Percentiles rank a stretch among this genome's conserved stretches.
Conservation (phyloP, 1,284 basidiomycete species). For the Apiotrichum mycotoxinovorans region DNA sequence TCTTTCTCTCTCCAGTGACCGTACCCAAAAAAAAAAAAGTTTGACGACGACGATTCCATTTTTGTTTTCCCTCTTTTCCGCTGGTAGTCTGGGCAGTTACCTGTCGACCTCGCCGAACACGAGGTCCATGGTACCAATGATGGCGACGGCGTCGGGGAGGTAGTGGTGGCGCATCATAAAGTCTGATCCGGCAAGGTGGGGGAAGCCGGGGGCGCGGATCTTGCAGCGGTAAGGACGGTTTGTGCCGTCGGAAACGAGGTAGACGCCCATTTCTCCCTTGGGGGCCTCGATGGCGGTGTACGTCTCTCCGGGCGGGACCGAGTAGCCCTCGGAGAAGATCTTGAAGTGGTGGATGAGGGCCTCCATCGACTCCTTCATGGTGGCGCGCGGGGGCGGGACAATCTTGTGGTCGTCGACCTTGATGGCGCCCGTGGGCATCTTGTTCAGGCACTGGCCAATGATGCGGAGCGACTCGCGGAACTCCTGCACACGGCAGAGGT, state of each 20-base stretch:
- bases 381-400: conserved; percentile 90
- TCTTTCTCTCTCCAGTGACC: no score
- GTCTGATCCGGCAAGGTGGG: conserved; percentile 85
- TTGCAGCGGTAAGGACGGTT: conserved; percentile 92
- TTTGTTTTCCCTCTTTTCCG: not conserved
- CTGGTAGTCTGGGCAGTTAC: conserved; percentile 24
- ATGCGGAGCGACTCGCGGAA: conserved; percentile 93
- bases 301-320: conserved; percentile 95
- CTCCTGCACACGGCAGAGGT: conserved; percentile 96
- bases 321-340: conserved; percentile 95
- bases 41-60: no score
- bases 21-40: no score
- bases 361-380: conserved; percentile 99
- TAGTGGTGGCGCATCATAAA: conserved; percentile 84
- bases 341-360: conserved; percentile 98
- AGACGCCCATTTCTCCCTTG: conserved; percentile 98
- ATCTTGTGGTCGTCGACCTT: conserved; percentile 98
- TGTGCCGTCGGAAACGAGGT: conserved; percentile 87
- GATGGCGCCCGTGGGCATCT: conserved; percentile 89
- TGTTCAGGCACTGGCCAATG: conserved; percentile 88
- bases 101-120: conserved; percentile 70
- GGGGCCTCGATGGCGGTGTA: conserved; percentile 97
- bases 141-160: conserved; percentile 85
- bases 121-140: conserved; percentile 85
- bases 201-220: conserved; percentile 90